Conservation (phyloP, 1,139 yeast species). For the Pichia sp. region DNA sequence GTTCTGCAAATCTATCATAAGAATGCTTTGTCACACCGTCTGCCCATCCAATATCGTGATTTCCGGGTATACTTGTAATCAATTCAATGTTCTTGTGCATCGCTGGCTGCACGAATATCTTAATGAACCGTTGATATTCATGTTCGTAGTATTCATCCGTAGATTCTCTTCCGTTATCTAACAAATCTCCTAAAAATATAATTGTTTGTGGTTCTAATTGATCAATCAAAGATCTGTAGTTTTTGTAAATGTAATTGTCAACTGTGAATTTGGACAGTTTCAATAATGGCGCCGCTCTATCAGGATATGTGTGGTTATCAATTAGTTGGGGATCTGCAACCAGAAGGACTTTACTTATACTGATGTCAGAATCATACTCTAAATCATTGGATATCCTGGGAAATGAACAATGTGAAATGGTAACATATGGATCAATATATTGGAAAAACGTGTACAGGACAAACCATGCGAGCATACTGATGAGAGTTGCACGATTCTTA, state of each 20-base stretch:
- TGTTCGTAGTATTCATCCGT: slow-evolving; percentile 39
- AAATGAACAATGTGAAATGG: slow-evolving; percentile 16
- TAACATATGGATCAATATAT: slow-evolving; percentile 16
- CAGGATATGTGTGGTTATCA: slow-evolving; percentile 69
- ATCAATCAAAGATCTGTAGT: slow-evolving; percentile 40
- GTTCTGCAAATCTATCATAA: slow-evolving; percentile 38
- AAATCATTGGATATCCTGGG: slow-evolving; percentile 10
- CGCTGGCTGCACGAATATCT: slow-evolving; percentile 35
- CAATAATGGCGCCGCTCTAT: slow-evolving; percentile 38
- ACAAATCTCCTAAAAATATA: slow-evolving; percentile 51
- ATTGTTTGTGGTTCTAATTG: slow-evolving; percentile 44
- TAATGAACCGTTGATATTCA: slow-evolving; percentile 41
- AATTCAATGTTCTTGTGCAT: slow-evolving; percentile 24
- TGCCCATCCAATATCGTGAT: slow-evolving; percentile 58
- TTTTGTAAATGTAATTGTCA: slow-evolving; percentile 47
- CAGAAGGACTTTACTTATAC: slow-evolving; percentile 23
- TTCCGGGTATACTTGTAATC: slow-evolving; percentile 46
- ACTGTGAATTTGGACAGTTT: slow-evolving; percentile 47
- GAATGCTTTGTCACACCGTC: slow-evolving; percentile 42
- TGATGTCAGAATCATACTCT: slow-evolving; percentile 1
- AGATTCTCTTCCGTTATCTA: slow-evolving; percentile 52
- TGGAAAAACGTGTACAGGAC: slow-evolving; percentile 10
- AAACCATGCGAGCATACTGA: slow-evolving; percentile 4
- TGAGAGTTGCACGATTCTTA: background rate
- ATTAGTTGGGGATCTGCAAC: slow-evolving; percentile 81